Base-by-base conservation (phyloP, 352 stramenopile genomes). In the Pythium vanterpoolii region DNA sequence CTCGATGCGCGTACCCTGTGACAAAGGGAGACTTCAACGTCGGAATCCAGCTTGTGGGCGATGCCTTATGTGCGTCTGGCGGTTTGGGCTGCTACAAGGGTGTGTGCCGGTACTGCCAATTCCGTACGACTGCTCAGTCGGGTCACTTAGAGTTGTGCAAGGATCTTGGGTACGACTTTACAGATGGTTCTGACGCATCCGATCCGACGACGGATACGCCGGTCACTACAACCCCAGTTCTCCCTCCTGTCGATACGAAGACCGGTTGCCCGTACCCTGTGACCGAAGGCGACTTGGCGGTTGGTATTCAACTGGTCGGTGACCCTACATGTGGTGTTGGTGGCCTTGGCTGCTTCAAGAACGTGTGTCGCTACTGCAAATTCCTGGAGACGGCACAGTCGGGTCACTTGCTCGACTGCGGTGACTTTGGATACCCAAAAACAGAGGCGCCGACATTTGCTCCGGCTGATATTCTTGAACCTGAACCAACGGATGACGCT, bases 51-150 rank as follows among this genome's bases (percentile, higher is more conserved):
- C 46, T 57, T 4, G 56, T 77, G 18, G 74, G 60, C 5, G 72
- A 83, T 36, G 51, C 42, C 2, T 52, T 46, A 24, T 74, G 62
- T 42, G 45, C 48, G 9, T 36, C 26, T 39, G 62, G 63, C 14
- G 58, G 63, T 16, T 26, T 66, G 9, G 58, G 59, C 13, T 74
- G 68, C 49, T 66, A 57, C 50, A 40, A 48, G 33, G 34, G 70
- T 23, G 48, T 77, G n/a, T 84, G 74, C 44, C 67, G 72, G 31
- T 79, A 73, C 53, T 84, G 72, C 31, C 53, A 69, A 62, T 55
- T 38, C 42, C 27, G 33, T 18, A 47, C 52, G 18, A 68, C 64
- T 7, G 34, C 46, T 27, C 38, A 67, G 27, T 70, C 63, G 18
- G 51, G 42, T 9, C 63, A 70, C 49, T 47, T 70, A 14, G 21